These are phyloP conservation scores for Fusarium sororula DNA, from an alignment of 2,329 filamentous ascomycete species.

Conservation along the genomic window DNA sequence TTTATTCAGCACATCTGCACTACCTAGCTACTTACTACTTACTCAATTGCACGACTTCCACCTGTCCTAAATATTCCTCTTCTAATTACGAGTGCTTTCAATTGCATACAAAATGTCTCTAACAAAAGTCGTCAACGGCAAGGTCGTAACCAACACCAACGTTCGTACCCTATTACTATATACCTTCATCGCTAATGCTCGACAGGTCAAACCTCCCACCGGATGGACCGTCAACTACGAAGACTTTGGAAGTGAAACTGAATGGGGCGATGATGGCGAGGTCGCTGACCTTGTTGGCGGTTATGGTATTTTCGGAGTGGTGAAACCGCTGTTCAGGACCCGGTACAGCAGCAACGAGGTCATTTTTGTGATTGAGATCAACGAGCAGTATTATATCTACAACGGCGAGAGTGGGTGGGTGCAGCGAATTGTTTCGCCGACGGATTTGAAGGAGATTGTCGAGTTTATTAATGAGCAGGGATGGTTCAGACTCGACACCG, in stretches of 20 bases:
- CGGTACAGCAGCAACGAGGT: not conserved
- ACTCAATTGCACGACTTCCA: not conserved
- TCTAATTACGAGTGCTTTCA: rapidly evolving
- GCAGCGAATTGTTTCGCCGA: not conserved
- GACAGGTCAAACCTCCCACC: not conserved
- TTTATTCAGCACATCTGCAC: not conserved
- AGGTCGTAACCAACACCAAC: not conserved
- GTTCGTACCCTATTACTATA: rapidly evolving
- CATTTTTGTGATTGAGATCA: not conserved
- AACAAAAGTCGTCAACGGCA: not conserved
- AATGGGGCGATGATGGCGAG: not conserved
- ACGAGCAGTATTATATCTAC: not conserved
- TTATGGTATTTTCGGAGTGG: not conserved
- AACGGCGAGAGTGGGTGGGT: not conserved
- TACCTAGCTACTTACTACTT: too few relatives aligned
- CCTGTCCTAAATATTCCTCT: rapidly evolving
- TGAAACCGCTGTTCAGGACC: not conserved
- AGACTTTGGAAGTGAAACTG: not conserved
- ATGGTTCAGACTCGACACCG: not conserved
- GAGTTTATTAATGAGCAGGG: not conserved
- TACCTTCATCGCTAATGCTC: not conserved
- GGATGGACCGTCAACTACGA: not conserved
- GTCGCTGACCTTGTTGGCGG: not conserved
- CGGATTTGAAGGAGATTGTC: not conserved
- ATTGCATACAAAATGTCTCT: not conserved